Percentiles rank a stretch among this genome's conserved stretches.
Conservation (phyloP, 768 basidiomycete species). For the Hydnomerulius pinastri region DNA sequence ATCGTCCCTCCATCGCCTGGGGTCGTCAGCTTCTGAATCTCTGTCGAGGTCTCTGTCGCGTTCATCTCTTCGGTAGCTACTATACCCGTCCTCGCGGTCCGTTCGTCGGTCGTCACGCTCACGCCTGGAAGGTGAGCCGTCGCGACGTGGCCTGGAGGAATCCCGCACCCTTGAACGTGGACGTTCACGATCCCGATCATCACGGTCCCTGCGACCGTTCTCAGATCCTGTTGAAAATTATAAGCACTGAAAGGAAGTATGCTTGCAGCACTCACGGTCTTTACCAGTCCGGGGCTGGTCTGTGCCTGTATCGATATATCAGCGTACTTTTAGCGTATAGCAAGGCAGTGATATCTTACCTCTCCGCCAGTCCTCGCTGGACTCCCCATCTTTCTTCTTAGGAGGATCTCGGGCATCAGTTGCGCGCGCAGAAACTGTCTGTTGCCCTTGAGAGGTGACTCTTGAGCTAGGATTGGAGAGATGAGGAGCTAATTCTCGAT, state of each 20-base stretch:
- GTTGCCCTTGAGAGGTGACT: constrained; percentile 35
- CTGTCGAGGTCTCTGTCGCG: constrained; percentile 45
- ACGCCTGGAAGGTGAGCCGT: constrained; percentile 53
- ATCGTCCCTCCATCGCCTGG: constrained; percentile 80
- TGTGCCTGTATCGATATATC: constrained; percentile 35
- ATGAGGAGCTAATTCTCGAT: constrained; percentile 68
- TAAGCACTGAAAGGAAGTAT: constrained; percentile 5
- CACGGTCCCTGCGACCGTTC: constrained; percentile 53
- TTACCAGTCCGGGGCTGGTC: constrained; percentile 53
- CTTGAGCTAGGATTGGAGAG: constrained; percentile 46
- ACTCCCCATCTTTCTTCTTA: constrained; percentile 73
- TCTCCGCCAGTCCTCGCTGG: constrained; percentile 84
- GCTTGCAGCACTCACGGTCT: constrained; percentile 53
- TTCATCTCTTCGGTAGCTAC: constrained; percentile 33
- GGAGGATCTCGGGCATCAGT: constrained; percentile 58
- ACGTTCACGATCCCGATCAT: constrained; percentile 64
- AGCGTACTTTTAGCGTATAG: neutral
- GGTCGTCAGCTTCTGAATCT: constrained; percentile 62
- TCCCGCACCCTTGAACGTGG: constrained; percentile 67
- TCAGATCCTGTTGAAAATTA: constrained; percentile 46
- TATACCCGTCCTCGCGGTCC: constrained; percentile 33
- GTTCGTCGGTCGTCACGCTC: constrained; percentile 44
- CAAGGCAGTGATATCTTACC: constrained; percentile 45
- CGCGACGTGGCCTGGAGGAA: constrained; percentile 60
- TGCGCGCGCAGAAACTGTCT: constrained; percentile 47